phyloP scores from a whole-genome alignment of 352 stramenopile genomes.

The Globisporangium splendens region DNA sequence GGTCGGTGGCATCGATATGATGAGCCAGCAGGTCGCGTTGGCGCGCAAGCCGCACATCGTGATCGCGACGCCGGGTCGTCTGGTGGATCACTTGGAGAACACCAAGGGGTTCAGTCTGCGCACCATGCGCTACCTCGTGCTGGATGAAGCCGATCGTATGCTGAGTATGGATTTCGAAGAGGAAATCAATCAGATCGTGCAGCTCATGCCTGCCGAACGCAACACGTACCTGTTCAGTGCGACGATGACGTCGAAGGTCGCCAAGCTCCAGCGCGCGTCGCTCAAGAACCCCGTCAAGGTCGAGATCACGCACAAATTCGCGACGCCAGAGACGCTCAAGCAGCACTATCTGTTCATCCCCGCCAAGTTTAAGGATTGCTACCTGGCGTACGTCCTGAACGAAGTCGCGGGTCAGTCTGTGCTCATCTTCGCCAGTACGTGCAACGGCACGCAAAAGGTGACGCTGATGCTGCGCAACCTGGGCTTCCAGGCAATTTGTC shows the following conservation, averaged over 20 bases:
- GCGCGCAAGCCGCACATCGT: constrained; percentile 96
- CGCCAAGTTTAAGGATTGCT: constrained; percentile 99
- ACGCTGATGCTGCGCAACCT: constrained; percentile 98
- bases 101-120: constrained; percentile 94
- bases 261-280: constrained; percentile 97
- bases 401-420: constrained; percentile 96
- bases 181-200: constrained; percentile 98
- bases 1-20: constrained; percentile 97
- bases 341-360: constrained; percentile 99
- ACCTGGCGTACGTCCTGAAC: constrained; percentile 98
- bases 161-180: constrained; percentile 98
- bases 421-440: constrained; percentile 98
- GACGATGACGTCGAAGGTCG: constrained; percentile 99
- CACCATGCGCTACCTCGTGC: constrained; percentile 88
- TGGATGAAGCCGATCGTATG: constrained; percentile 96
- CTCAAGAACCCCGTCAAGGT: constrained; percentile 96
- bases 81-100: constrained; percentile 96
- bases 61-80: constrained; percentile 89
- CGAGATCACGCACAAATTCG: constrained; percentile 97
- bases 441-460: constrained; percentile 95
- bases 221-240: constrained; percentile 98
- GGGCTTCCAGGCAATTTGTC: constrained; percentile 96
- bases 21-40: constrained; percentile 96
- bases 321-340: constrained; percentile 96
- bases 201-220: constrained; percentile 91